phyloP scores from a whole-genome alignment of 164 flowering plant genomes.

The Magnolia sinica region DNA sequence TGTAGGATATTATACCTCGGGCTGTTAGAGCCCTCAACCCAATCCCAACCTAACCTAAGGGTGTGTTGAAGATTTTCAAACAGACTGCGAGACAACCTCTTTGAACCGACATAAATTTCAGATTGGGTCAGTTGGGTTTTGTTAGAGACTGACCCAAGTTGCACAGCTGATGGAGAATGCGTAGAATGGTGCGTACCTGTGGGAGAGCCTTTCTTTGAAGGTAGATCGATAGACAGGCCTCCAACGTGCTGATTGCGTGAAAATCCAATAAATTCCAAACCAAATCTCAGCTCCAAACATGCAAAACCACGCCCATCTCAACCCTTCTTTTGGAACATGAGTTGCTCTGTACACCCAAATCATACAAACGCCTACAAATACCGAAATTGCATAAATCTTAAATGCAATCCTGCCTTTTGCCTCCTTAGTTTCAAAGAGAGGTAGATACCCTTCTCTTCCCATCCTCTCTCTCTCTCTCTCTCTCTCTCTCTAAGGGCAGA shows the following conservation, averaged over 20 bases:
- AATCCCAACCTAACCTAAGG: too few species aligned
- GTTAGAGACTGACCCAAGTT: too few species aligned
- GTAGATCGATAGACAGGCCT: constrained; percentile 25
- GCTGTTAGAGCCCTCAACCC: too few species aligned
- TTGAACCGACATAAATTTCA: too few species aligned
- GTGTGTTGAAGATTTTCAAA: too few species aligned
- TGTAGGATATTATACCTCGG: too few species aligned
- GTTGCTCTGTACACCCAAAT: constrained; percentile 28
- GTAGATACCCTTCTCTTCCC: constrained; percentile 10
- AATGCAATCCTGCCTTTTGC: constrained; percentile 14
- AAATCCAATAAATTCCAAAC: constrained; percentile 35
- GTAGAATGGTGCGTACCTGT: constrained; percentile 21
- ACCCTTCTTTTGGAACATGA: constrained; percentile 13
- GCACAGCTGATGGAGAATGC: too few species aligned
- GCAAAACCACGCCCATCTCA: constrained; percentile 32
- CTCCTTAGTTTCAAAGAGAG: constrained; percentile 26
- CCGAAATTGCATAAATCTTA: constrained; percentile 15
- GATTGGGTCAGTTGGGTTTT: too few species aligned
- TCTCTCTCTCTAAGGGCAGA: neutral
- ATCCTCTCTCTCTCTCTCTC: neutral
- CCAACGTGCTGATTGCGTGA: constrained; percentile 28
- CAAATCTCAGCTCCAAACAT: constrained; percentile 33
- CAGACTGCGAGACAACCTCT: too few species aligned
- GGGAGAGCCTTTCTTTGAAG: constrained; percentile 36
- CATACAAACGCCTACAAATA: constrained; percentile 23